Evolutionary conservation across 129 eudicot genomes (phyloP).

Genomic region (Arctium lappa): DNA sequence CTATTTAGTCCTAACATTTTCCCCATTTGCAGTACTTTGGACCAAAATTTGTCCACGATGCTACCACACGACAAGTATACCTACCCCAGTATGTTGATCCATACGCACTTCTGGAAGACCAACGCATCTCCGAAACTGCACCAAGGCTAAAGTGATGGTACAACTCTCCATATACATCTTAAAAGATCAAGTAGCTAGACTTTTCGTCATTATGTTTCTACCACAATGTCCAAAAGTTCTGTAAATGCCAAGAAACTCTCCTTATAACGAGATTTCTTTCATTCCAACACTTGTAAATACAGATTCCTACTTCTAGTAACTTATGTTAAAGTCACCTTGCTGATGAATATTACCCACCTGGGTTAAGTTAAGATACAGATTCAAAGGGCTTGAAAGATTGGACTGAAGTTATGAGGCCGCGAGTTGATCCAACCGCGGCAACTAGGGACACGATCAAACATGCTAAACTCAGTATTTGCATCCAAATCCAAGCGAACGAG

Average conservation of each 20-base stretch:
- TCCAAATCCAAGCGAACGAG: slow-evolving; percentile 50
- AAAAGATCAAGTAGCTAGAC: slow-evolving; percentile 25
- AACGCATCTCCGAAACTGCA: slow-evolving; percentile 65
- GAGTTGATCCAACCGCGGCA: slow-evolving; percentile 58
- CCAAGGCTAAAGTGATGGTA: slow-evolving; percentile 49
- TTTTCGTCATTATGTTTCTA: slow-evolving; percentile 2
- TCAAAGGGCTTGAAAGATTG: slow-evolving; percentile 38
- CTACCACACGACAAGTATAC: slow-evolving; percentile 33
- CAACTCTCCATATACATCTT: slow-evolving; percentile 25
- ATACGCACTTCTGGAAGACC: slow-evolving; percentile 75
- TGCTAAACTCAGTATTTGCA: slow-evolving; percentile 38
- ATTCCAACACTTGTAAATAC: slow-evolving; percentile 35
- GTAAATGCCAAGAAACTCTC: slow-evolving; percentile 33
- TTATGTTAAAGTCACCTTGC: slow-evolving; percentile 8
- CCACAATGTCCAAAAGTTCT: slow-evolving; percentile 5
- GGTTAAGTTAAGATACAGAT: slow-evolving; percentile 35
- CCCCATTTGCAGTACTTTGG: slow-evolving; percentile 69
- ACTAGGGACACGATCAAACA: slow-evolving; percentile 56
- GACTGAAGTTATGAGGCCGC: slow-evolving; percentile 48
- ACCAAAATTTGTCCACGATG: slow-evolving; percentile 75
- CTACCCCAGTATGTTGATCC: slow-evolving; percentile 83
- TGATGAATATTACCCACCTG: background rate
- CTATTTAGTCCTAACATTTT: background rate
- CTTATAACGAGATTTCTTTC: slow-evolving; percentile 11
- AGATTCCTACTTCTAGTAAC: slow-evolving; percentile 32